Evolutionary conservation across 352 stramenopile species (phyloP).

Genomic region (Phytophthora crassamura): DNA sequence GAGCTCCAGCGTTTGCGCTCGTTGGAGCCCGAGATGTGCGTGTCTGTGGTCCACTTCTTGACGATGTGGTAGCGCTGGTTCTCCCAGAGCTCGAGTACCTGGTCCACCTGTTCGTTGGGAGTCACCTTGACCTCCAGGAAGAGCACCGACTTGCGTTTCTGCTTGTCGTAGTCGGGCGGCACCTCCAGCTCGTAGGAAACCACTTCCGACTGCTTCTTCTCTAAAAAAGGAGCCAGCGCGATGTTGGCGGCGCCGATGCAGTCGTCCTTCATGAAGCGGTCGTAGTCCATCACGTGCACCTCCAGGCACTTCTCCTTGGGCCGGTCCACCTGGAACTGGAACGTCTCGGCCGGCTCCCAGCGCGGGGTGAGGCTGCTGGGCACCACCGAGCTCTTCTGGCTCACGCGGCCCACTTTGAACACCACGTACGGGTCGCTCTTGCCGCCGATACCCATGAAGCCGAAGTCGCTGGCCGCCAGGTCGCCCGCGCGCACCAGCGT

Average conservation of each 20-base stretch:
- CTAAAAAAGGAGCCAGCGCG: constrained; percentile 57
- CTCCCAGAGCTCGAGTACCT: constrained; percentile 85
- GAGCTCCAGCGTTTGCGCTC: constrained; percentile 81
- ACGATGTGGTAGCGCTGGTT: constrained; percentile 83
- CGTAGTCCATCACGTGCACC: constrained; percentile 71
- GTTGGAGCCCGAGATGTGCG: constrained; percentile 49
- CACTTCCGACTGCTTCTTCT: constrained; percentile 53
- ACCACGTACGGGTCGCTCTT: constrained; percentile 83
- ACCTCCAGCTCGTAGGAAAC: constrained; percentile 68
- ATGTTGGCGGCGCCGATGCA: constrained; percentile 58
- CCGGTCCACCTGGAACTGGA: constrained; percentile 71
- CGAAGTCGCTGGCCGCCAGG: constrained; percentile 64
- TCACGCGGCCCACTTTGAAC: constrained; percentile 57
- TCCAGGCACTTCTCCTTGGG: constrained; percentile 64
- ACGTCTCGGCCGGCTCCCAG: constrained; percentile 64
- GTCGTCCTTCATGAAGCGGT: constrained; percentile 69
- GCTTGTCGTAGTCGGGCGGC: constrained; percentile 59
- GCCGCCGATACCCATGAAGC: constrained; percentile 72
- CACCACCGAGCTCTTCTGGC: constrained; percentile 63
- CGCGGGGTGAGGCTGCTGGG: constrained; percentile 54
- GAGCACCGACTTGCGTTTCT: constrained; percentile 62
- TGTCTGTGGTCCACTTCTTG: constrained; percentile 79
- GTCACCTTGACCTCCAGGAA: constrained; percentile 68
- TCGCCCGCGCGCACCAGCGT: constrained; percentile 58
- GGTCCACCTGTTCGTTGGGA: constrained; percentile 58